Conservation (phyloP, 495 filamentous ascomycete genomes). For the Xylaria intraflava region DNA sequence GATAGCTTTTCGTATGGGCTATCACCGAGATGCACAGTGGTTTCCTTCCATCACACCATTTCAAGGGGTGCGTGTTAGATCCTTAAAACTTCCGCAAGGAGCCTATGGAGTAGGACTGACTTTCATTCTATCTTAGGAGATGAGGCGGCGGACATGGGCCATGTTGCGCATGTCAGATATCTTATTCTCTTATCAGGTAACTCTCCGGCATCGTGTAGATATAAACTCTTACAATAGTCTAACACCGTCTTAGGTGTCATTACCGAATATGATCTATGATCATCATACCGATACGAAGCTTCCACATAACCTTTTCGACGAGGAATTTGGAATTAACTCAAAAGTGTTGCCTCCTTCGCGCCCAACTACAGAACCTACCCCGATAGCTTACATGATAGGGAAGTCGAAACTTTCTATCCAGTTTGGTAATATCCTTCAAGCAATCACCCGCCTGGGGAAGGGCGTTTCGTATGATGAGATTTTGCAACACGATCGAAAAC, state of each 20-base stretch:
- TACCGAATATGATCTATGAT: slow-evolving; percentile 82
- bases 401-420: slow-evolving; percentile 62
- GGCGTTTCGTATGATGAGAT: slow-evolving; percentile 69
- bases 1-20: slow-evolving; percentile 89
- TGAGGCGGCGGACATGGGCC: slow-evolving; percentile 84
- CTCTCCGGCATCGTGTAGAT: not conserved
- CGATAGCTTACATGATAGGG: slow-evolving; percentile 79
- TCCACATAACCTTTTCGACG: slow-evolving; percentile 87
- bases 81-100: not conserved
- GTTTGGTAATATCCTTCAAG: slow-evolving; percentile 47
- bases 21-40: slow-evolving; percentile 83
- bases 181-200: slow-evolving; percentile 76
- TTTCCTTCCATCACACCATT: slow-evolving; percentile 79
- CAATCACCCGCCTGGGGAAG: slow-evolving; percentile 43
- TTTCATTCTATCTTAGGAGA: slow-evolving; percentile 49
- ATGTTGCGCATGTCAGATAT: slow-evolving; percentile 76
- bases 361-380: slow-evolving; percentile 70
- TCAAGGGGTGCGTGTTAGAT: slow-evolving; percentile 50
- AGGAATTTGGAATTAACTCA: slow-evolving; percentile 79
- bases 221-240: slow-evolving; percentile 25
- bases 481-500: slow-evolving; percentile 62
- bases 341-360: slow-evolving; percentile 69
- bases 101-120: not conserved
- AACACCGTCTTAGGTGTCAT: slow-evolving; percentile 40
- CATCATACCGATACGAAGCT: slow-evolving; percentile 79